phyloP scores from a whole-genome alignment of 306 rosid genomes.

The Trichosanthes truncata region DNA sequence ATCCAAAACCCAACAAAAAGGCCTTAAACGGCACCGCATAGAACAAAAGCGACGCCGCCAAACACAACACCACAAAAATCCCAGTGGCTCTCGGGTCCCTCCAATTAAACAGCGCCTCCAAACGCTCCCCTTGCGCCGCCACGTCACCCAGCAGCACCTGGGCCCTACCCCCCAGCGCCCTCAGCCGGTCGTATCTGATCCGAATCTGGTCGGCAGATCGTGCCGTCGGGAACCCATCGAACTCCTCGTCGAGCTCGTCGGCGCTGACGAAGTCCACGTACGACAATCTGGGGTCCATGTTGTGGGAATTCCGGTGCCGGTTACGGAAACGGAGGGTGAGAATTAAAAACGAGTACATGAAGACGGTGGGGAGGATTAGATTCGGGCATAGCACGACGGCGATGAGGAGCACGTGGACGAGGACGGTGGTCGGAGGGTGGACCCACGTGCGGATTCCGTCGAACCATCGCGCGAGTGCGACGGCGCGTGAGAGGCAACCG shows the following conservation, averaged over 20 bases:
- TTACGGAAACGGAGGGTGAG: conserved; percentile 35
- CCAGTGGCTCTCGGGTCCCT: conserved; percentile 83
- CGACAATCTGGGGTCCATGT: conserved; percentile 57
- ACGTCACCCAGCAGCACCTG: conserved; percentile 64
- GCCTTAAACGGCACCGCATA: conserved; percentile 59
- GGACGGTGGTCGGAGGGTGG: conserved; percentile 60
- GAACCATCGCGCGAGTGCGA: conserved; percentile 40
- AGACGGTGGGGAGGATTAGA: conserved; percentile 51
- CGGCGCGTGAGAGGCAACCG: conserved; percentile 45
- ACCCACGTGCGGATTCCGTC: conserved; percentile 66
- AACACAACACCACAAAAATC: conserved; percentile 54
- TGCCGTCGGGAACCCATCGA: conserved; percentile 61
- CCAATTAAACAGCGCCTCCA: conserved; percentile 72
- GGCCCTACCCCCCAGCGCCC: conserved; percentile 74
- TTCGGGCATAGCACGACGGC: conserved; percentile 51
- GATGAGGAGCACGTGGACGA: conserved; percentile 40
- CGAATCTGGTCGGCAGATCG: conserved; percentile 39
- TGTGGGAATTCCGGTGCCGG: conserved; percentile 29
- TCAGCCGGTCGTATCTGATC: conserved; percentile 56
- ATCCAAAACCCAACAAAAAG: conserved; percentile 39
- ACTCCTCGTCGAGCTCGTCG: conserved; percentile 81
- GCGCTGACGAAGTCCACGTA: conserved; percentile 54
- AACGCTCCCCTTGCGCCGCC: conserved; percentile 86
- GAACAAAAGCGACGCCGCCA: conserved; percentile 54
- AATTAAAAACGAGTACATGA: conserved; percentile 65